Percentiles rank a stretch among this genome's conserved stretches.
Evolutionary conservation across 2,329 filamentous ascomycete species (phyloP).

Genomic region (Zarea fungicola): DNA sequence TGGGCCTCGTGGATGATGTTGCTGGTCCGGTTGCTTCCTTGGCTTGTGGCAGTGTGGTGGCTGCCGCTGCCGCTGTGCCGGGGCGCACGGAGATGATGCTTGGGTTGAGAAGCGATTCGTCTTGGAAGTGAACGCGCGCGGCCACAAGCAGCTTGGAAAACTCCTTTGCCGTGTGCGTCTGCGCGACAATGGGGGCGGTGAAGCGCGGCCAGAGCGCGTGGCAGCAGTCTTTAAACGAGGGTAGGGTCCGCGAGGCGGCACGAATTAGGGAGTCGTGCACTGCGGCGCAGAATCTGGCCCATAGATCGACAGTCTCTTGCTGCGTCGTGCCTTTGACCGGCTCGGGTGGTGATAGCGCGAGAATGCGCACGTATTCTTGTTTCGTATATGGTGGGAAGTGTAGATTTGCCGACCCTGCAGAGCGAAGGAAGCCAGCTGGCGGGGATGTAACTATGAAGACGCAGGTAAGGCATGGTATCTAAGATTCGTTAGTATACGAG

Average conservation of each 20-base stretch:
- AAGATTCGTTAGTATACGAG: neutral
- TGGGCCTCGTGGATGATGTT: neutral
- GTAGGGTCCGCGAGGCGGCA: conserved; percentile 73
- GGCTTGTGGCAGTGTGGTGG: neutral
- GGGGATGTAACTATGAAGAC: conserved; percentile 73
- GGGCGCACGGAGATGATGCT: conserved; percentile 44
- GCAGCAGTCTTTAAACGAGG: conserved; percentile 65
- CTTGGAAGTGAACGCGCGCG: conserved; percentile 63
- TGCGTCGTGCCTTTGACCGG: conserved; percentile 45
- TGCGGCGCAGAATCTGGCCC: conserved; percentile 74
- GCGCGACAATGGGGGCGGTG: conserved; percentile 67
- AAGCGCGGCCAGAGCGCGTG: conserved; percentile 80
- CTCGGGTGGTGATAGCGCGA: conserved; percentile 49
- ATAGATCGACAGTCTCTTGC: conserved; percentile 61
- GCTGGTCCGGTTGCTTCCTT: neutral
- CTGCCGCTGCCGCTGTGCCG: neutral
- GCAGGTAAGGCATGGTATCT: conserved; percentile 75
- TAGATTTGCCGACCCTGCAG: conserved; percentile 67
- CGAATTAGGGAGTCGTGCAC: conserved; percentile 84
- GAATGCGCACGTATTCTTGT: conserved; percentile 70
- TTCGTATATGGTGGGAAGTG: conserved; percentile 83
- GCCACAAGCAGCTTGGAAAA: conserved; percentile 79
- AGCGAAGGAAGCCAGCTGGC: conserved; percentile 62
- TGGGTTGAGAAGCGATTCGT: conserved; percentile 64
- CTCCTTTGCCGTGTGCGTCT: conserved; percentile 70